Conservation (phyloP, 371 early-diverging fungal genomes). For the Sporodiniella umbellata region DNA sequence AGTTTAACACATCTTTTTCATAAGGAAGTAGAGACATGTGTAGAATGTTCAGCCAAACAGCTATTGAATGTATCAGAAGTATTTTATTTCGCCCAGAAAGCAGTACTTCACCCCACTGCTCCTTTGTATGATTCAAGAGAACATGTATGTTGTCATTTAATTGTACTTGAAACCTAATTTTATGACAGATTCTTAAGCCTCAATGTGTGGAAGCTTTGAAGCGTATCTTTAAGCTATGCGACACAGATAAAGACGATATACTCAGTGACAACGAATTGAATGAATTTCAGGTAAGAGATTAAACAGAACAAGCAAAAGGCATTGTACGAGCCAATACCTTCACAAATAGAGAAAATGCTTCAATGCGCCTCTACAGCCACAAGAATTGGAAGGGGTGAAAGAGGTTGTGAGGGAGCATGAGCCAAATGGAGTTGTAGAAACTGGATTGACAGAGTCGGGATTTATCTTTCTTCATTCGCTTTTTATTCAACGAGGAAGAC, state of each 20-base stretch:
- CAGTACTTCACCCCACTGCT: conserved; percentile 94
- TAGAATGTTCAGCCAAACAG: conserved; percentile 96
- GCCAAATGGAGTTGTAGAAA: conserved; percentile 79
- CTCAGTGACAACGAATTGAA: conserved; percentile 93
- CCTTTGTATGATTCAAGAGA: conserved; percentile 93
- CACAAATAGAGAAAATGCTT: conserved; percentile 92
- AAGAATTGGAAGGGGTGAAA: conserved; percentile 94
- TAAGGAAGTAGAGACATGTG: conserved; percentile 96
- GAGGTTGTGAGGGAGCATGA: conserved; percentile 87
- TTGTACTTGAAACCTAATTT: too few relatives aligned
- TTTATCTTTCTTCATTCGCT: conserved; percentile 91
- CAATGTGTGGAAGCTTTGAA: conserved; percentile 87
- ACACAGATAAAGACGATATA: conserved; percentile 87
- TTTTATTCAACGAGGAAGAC: conserved; percentile 93
- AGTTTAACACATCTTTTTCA: background rate
- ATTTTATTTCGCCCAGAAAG: conserved; percentile 98
- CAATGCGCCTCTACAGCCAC: conserved; percentile 86
- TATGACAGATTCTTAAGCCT: conserved; percentile 68
- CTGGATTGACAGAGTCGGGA: conserved; percentile 84
- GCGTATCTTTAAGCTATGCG: conserved; percentile 93
- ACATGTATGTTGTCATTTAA: too few relatives aligned
- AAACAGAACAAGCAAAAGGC: too few relatives aligned
- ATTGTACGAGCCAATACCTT: too few relatives aligned
- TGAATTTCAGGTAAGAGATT: conserved; percentile 95
- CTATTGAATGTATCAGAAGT: conserved; percentile 93